Percentiles rank a stretch among this genome's conserved stretches.
Conservation (phyloP, 78 protist genomes). For the Polysphondylium violaceum region DNA sequence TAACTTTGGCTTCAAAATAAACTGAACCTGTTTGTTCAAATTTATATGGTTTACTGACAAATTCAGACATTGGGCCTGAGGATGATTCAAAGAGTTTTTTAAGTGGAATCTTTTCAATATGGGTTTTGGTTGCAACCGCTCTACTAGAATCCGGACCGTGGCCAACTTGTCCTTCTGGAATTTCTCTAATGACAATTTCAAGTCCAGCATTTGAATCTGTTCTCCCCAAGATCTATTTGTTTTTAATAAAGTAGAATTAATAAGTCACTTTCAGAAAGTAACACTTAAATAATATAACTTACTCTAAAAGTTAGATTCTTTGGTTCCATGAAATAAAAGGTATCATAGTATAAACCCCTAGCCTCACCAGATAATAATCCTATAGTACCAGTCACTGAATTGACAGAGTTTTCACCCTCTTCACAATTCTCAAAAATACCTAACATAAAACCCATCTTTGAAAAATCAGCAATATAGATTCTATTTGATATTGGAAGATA, state of each 20-base stretch:
- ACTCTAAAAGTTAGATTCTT: not conserved
- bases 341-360: not conserved
- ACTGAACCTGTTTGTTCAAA: not conserved
- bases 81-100: not conserved
- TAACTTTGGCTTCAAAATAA: not conserved
- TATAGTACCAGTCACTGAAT: not conserved
- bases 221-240: not conserved
- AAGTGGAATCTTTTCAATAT: not conserved
- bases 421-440: not conserved
- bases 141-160: not conserved
- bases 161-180: not conserved
- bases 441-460: not conserved
- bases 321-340: not conserved
- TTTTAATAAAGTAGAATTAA: not conserved
- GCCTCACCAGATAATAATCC: not conserved
- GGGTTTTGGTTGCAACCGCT: not conserved
- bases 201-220: not conserved
- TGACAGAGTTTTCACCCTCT: not conserved
- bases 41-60: not conserved
- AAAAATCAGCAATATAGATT: not conserved
- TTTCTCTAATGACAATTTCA: not conserved
- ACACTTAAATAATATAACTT: too few species aligned
- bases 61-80: not conserved
- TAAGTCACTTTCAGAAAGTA: not conserved
- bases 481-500: not conserved